Conservation (phyloP, 192 early-diverging fungal species). For the Paraglomus brasilianum region DNA sequence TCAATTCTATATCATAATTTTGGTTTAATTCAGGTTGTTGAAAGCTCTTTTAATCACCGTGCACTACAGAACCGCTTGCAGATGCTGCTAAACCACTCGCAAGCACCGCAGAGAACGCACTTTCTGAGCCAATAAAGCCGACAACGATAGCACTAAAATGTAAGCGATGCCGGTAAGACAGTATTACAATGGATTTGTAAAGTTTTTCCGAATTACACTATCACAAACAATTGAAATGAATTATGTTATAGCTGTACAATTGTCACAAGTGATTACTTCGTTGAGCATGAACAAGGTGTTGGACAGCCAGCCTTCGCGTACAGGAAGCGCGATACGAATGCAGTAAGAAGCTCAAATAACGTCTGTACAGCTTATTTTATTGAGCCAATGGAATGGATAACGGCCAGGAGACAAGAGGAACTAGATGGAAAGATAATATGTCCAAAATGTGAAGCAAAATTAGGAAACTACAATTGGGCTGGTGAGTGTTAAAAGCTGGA, state of each 20-base stretch:
- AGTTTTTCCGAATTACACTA: not conserved
- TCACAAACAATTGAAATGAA: not conserved
- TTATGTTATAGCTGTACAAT: slow-evolving; percentile 50
- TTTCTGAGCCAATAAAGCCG: no score
- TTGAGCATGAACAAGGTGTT: slow-evolving; percentile 66
- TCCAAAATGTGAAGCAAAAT: slow-evolving; percentile 76
- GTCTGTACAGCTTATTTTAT: slow-evolving; percentile 77
- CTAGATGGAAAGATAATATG: slow-evolving; percentile 72
- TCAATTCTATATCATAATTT: no score
- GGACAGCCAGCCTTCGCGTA: slow-evolving; percentile 74
- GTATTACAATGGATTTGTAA: not conserved
- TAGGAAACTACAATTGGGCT: slow-evolving; percentile 81
- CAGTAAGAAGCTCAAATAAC: not conserved
- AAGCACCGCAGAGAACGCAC: no score
- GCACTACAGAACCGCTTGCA: no score
- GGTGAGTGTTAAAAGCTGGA: slow-evolving; percentile 37
- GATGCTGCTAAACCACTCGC: no score
- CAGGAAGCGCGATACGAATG: slow-evolving; percentile 60
- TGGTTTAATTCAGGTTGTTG: no score
- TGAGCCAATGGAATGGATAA: slow-evolving; percentile 84
- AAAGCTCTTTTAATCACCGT: no score
- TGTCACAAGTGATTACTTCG: slow-evolving; percentile 59
- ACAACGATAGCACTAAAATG: slow-evolving; percentile 39
- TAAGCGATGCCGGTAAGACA: slow-evolving; percentile 56
- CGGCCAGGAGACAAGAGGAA: slow-evolving; percentile 12